Evolutionary conservation across 1,284 basidiomycete genomes (phyloP).

Genomic region (Ustilago bromivora): DNA sequence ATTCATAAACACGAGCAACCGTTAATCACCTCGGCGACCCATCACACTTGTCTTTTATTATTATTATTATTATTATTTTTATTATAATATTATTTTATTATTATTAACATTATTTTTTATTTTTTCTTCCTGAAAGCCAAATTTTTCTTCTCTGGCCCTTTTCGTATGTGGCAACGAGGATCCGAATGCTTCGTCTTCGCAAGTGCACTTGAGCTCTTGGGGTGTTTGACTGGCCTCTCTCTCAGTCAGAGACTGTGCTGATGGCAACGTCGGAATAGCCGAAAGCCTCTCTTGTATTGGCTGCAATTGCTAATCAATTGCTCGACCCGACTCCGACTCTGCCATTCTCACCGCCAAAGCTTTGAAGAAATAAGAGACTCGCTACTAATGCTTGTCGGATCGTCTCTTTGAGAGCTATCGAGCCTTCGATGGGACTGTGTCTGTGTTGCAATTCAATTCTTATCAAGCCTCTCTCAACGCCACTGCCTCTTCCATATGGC

Average conservation of each 20-base stretch:
- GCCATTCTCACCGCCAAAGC: neutral
- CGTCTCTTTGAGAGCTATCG: neutral
- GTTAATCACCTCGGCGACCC: neutral
- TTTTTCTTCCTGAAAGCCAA: neutral
- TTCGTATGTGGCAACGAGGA: neutral
- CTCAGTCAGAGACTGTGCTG: neutral
- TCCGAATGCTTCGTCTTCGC: neutral
- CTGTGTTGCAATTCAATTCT: neutral
- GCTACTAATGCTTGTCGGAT: neutral
- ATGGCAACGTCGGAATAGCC: conserved; percentile 1
- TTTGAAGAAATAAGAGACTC: neutral
- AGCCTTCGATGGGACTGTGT: neutral
- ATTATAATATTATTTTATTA: too few relatives aligned
- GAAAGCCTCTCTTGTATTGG: neutral
- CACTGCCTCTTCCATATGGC: neutral
- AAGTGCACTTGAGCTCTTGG: neutral
- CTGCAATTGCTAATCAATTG: conserved; percentile 1
- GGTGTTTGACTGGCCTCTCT: neutral
- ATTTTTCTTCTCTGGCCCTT: neutral
- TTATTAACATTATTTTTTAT: neutral
- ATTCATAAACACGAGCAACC: too few relatives aligned
- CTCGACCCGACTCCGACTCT: neutral
- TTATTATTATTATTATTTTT: neutral
- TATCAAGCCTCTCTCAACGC: neutral
- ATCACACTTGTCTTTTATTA: neutral